phyloP scores from a whole-genome alignment of 345 rosid species.

The Zanthoxylum bungeanum region DNA sequence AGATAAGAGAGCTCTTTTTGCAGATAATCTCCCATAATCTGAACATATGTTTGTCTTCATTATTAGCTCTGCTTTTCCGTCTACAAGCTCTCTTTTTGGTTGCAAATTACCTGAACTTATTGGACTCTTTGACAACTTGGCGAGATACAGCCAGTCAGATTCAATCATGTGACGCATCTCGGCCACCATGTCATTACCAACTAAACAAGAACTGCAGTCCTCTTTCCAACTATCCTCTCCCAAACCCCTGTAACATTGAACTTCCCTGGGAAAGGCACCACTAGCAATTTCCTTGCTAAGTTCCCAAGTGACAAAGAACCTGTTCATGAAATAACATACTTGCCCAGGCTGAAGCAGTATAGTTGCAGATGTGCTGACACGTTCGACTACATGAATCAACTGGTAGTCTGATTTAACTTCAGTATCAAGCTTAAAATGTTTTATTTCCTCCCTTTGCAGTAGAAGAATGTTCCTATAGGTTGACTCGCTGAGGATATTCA shows the following conservation, averaged over 20 bases:
- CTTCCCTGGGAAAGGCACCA: constrained; percentile 11
- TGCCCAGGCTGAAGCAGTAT: constrained; percentile 43
- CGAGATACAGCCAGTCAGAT: constrained; percentile 76
- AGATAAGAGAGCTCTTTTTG: constrained; percentile 40
- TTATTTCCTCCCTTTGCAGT: constrained; percentile 64
- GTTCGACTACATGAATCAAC: constrained; percentile 21
- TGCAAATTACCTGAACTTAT: constrained; percentile 27
- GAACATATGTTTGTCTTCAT: constrained; percentile 14
- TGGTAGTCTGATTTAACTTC: constrained; percentile 26
- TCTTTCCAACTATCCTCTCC: constrained; percentile 17
- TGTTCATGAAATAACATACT: constrained; percentile 64
- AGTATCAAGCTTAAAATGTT: constrained; percentile 45
- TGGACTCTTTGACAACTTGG: constrained; percentile 48
- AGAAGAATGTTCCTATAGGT: constrained; percentile 41
- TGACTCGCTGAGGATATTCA: constrained; percentile 62
- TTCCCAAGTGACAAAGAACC: constrained; percentile 70
- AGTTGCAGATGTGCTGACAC: constrained; percentile 18
- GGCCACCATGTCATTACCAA: constrained; percentile 27
- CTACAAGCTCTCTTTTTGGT: constrained; percentile 1
- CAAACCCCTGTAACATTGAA: constrained; percentile 9
- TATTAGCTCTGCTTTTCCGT: constrained; percentile 5
- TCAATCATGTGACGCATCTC: constrained; percentile 69
- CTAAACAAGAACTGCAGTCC: constrained; percentile 27
- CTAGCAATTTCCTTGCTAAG: constrained; percentile 20
- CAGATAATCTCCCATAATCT: constrained; percentile 41